These are phyloP conservation scores for Trametes cingulata DNA, from an alignment of 768 basidiomycete genomes.

Conservation along the genomic window DNA sequence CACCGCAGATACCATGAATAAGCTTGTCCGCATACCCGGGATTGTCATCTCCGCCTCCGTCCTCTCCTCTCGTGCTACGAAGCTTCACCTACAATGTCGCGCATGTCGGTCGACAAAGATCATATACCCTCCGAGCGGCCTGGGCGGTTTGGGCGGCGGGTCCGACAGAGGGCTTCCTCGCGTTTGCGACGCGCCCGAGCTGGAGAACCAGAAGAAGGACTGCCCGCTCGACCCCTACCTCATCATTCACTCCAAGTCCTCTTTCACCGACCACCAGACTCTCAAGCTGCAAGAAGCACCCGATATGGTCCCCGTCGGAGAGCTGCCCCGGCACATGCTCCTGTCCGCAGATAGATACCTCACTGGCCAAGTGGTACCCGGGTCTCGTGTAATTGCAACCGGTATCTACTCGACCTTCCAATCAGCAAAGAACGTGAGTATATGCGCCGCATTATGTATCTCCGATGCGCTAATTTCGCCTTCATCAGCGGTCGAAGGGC, in stretches of 20 bases:
- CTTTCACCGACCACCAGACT: slow-evolving; percentile 94
- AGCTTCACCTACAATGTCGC: slow-evolving; percentile 90
- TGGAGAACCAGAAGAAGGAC: slow-evolving; percentile 87
- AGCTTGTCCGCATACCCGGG: slow-evolving; percentile 93
- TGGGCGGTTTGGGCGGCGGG: slow-evolving; percentile 88
- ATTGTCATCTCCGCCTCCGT: slow-evolving; percentile 98
- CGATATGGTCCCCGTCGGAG: slow-evolving; percentile 99
- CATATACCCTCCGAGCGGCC: slow-evolving; percentile 72
- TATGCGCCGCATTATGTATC: not conserved
- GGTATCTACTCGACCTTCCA: slow-evolving; percentile 98
- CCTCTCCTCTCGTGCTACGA: slow-evolving; percentile 89
- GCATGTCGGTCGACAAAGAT: slow-evolving; percentile 80
- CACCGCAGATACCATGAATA: slow-evolving; percentile 92
- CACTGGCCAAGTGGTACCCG: slow-evolving; percentile 92
- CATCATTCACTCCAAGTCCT: slow-evolving; percentile 91
- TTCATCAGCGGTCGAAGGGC: slow-evolving; percentile 69
- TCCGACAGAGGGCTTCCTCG: slow-evolving; percentile 85
- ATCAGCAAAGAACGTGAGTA: slow-evolving; percentile 75
- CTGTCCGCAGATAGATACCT: slow-evolving; percentile 89
- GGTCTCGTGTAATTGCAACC: slow-evolving; percentile 92
- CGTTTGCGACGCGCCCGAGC: slow-evolving; percentile 77
- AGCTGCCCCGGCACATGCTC: slow-evolving; percentile 93
- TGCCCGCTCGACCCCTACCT: slow-evolving; percentile 96
- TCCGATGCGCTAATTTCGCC: not conserved
- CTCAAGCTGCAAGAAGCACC: slow-evolving; percentile 98